Conservation (phyloP, 2,329 filamentous ascomycete species). For the Epichloe elymi region DNA sequence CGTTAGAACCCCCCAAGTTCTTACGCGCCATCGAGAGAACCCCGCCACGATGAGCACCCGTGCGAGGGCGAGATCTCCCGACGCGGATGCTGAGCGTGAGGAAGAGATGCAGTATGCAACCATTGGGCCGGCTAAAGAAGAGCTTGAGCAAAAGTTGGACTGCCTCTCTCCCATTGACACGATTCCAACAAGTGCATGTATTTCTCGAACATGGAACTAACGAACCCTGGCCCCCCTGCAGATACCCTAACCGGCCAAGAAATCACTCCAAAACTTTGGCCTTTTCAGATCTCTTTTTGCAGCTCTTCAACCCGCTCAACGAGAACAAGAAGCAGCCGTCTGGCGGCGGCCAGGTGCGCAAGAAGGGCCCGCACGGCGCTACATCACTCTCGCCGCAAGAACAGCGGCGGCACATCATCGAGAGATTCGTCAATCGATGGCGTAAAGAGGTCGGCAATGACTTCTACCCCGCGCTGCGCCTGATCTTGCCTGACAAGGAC, state of each 20-base stretch:
- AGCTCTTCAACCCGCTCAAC: constrained; percentile 67
- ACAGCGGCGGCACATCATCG: constrained; percentile 65
- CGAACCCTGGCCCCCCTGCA: constrained; percentile 18
- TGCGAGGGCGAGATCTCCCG: constrained; percentile 14
- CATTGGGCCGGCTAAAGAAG: constrained; percentile 24
- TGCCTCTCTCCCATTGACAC: too few species aligned
- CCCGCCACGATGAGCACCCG: background rate
- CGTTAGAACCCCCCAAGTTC: background rate
- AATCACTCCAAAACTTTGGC: constrained; percentile 69
- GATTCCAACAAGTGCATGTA: background rate
- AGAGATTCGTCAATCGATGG: constrained; percentile 79
- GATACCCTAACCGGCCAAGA: constrained; percentile 68
- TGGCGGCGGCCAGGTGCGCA: constrained; percentile 37
- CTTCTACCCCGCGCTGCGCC: constrained; percentile 81
- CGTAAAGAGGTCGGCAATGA: constrained; percentile 78
- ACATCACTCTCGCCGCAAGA: constrained; percentile 58
- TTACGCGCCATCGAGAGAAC: background rate
- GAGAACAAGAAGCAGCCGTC: constrained; percentile 68
- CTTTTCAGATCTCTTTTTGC: constrained; percentile 66
- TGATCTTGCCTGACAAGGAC: constrained; percentile 89
- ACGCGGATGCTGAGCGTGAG: constrained; percentile 32
- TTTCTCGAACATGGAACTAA: background rate
- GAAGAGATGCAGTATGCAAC: constrained; percentile 38
- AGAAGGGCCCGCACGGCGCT: constrained; percentile 45
- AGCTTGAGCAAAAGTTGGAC: constrained; percentile 31